Percentiles rank a stretch among this genome's conserved stretches.
phyloP scores from a whole-genome alignment of 176 grass and related monocot species.

The Paspalum vaginatum region DNA sequence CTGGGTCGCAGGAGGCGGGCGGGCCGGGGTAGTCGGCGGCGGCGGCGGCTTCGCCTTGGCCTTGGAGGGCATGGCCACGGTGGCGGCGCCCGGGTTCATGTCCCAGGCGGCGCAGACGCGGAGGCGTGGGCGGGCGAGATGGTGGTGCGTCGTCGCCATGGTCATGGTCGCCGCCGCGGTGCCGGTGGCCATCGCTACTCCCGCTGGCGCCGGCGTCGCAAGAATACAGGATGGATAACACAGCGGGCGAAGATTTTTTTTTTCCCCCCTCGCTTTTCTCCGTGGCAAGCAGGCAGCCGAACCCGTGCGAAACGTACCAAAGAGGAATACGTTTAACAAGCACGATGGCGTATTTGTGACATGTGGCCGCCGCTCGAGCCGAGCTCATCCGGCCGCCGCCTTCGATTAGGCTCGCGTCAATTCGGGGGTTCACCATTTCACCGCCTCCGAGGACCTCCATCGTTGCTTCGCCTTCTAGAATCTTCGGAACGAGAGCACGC shows the following conservation, averaged over 20 bases:
- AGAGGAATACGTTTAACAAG: neutral
- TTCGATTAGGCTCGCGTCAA: neutral
- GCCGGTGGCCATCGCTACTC: slow-evolving; percentile 38
- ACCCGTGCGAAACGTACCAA: neutral
- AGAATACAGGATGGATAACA: slow-evolving; percentile 12
- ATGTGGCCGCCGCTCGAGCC: too few species aligned
- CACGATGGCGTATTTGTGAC: accelerated
- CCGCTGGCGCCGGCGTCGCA: neutral
- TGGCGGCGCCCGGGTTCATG: slow-evolving; percentile 48
- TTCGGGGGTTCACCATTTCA: slow-evolving; percentile 11
- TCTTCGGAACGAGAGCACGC: neutral
- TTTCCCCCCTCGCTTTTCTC: neutral
- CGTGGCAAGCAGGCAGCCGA: too few species aligned
- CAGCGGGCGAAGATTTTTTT: neutral
- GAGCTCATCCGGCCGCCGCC: slow-evolving; percentile 15
- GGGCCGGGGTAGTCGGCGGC: neutral
- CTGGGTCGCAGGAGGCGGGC: slow-evolving; percentile 38
- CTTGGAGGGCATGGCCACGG: slow-evolving; percentile 44
- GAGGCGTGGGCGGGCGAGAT: slow-evolving; percentile 8
- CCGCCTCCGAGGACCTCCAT: neutral
- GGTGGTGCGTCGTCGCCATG: slow-evolving; percentile 26
- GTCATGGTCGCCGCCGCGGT: slow-evolving; percentile 37
- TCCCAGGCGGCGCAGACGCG: slow-evolving; percentile 53
- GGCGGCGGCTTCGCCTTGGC: slow-evolving; percentile 39
- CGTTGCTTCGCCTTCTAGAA: slow-evolving; percentile 15